Evolutionary conservation across 495 filamentous ascomycete genomes (phyloP).

Genomic region (Penicillium angulare): DNA sequence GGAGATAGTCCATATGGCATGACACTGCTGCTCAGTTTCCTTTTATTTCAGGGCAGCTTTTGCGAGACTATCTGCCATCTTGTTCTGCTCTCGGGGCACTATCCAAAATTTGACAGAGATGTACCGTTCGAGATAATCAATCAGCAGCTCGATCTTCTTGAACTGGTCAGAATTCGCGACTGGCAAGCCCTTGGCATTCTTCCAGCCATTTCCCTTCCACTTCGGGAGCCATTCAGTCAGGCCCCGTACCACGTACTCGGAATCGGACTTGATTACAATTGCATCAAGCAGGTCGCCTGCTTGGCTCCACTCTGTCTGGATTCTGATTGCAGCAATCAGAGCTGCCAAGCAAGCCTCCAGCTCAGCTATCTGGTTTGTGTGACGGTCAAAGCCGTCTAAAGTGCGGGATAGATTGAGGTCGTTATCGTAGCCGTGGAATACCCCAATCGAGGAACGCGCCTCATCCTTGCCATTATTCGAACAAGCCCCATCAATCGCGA

Average conservation of each 20-base stretch:
- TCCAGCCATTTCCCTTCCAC: slow-evolving; percentile 32
- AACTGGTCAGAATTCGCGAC: slow-evolving; percentile 47
- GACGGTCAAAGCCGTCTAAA: slow-evolving; percentile 36
- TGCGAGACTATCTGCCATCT: slow-evolving; percentile 37
- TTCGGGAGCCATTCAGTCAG: slow-evolving; percentile 31
- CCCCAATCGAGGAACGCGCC: background rate
- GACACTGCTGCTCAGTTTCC: too few relatives aligned
- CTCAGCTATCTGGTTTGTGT: slow-evolving; percentile 26
- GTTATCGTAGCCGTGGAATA: background rate
- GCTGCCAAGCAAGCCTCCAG: background rate
- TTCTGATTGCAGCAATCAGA: background rate
- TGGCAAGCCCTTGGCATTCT: slow-evolving; percentile 8
- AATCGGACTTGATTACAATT: slow-evolving; percentile 26
- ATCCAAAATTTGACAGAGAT: slow-evolving; percentile 41
- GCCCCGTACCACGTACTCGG: slow-evolving; percentile 40
- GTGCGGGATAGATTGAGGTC: slow-evolving; percentile 18
- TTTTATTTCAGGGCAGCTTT: slow-evolving; percentile 22
- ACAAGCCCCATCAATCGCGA: slow-evolving; percentile 2
- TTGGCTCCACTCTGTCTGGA: too few relatives aligned
- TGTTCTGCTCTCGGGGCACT: slow-evolving; percentile 40
- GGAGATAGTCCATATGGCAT: too few relatives aligned
- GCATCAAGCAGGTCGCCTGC: background rate
- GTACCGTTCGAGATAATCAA: slow-evolving; percentile 18
- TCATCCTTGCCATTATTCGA: slow-evolving; percentile 2
- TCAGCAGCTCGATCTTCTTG: slow-evolving; percentile 35